These are phyloP conservation scores for Pythium rhizo-oryzae DNA, from an alignment of 352 stramenopile genomes.

Conservation along the genomic window DNA sequence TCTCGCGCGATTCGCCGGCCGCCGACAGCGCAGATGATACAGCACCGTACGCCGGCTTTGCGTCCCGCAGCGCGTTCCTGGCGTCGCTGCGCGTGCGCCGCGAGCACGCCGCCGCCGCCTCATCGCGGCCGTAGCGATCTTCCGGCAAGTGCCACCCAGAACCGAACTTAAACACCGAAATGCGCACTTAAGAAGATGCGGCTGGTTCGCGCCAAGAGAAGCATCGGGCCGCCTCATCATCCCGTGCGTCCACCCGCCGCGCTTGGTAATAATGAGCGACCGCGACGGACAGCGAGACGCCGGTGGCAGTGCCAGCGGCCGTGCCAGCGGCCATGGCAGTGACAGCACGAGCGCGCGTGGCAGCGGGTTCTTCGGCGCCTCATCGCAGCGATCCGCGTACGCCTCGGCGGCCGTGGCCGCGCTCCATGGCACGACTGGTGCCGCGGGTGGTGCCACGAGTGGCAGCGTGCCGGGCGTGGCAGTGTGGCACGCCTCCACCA, in stretches of 20 bases:
- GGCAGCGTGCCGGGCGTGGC: no score
- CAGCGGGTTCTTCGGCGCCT: neutral
- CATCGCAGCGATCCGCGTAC: neutral
- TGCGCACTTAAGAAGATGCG: neutral
- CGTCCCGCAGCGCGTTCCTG: slow-evolving; percentile 21
- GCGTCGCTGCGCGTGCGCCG: slow-evolving; percentile 17
- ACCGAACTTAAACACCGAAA: neutral
- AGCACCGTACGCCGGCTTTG: slow-evolving; percentile 6
- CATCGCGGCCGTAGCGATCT: neutral
- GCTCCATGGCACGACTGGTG: neutral
- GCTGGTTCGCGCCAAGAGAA: neutral
- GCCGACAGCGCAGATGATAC: neutral
- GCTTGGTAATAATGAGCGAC: neutral
- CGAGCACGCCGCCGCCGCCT: neutral
- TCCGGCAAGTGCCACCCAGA: neutral
- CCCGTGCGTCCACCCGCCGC: neutral
- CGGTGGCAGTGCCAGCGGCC: neutral
- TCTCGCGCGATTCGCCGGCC: neutral
- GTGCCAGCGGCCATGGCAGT: neutral
- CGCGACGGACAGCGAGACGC: neutral
- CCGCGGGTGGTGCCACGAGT: neutral
- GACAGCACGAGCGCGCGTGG: neutral
- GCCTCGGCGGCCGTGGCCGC: neutral
- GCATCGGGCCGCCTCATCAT: neutral
- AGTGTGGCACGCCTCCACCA: neutral